Evolutionary conservation across 768 basidiomycete genomes (phyloP).

Genomic region (Boletus rufocinnamomeus): DNA sequence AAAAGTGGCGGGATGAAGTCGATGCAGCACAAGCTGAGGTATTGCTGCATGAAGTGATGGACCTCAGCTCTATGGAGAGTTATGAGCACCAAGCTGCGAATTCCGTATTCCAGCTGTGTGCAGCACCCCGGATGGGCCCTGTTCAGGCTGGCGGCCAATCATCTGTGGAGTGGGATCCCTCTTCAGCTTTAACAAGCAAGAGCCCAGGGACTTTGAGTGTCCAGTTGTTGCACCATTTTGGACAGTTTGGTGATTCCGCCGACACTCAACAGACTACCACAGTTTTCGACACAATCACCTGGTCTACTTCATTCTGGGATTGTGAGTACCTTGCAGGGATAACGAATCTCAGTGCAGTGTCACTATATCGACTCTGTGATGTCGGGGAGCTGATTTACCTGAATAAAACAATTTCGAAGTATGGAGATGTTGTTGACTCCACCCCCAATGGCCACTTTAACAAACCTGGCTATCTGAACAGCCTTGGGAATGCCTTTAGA

Average conservation of each 20-base stretch:
- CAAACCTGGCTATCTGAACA: background rate
- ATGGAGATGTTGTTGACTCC: background rate
- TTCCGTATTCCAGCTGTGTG: background rate
- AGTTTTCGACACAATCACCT: no score
- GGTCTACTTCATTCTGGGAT: no score
- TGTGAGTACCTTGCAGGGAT: no score
- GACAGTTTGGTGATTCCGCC: no score
- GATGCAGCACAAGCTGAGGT: background rate
- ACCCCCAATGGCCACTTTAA: background rate
- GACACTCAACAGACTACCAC: no score
- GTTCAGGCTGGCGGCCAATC: background rate
- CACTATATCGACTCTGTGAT: no score
- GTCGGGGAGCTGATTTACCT: background rate
- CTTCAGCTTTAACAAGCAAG: no score
- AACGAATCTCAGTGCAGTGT: no score
- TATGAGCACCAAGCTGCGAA: background rate
- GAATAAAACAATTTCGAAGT: background rate
- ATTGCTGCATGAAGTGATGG: background rate
- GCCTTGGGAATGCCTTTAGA: no score
- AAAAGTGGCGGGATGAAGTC: background rate
- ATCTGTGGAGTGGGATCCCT: background rate
- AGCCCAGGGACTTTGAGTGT: no score
- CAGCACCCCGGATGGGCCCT: background rate
- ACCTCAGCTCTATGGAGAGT: background rate
- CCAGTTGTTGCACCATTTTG: no score